Conservation (phyloP, 805 yeast species). For the Wickerhamiella sergipiensis region DNA sequence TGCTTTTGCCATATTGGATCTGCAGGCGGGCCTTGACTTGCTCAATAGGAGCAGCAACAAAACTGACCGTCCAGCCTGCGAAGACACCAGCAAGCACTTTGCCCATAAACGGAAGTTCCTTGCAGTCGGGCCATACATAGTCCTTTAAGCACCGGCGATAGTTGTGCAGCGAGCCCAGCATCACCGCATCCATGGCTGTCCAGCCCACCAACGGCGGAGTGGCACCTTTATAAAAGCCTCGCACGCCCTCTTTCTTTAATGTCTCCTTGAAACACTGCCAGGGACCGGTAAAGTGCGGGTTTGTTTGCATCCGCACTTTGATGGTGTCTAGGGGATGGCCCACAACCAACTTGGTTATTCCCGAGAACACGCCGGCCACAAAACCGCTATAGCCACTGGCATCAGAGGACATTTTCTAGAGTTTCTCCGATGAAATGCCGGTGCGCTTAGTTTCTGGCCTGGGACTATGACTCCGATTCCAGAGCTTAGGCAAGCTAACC, state of each 20-base stretch:
- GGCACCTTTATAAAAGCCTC: slow-evolving; percentile 78
- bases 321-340: slow-evolving; percentile 90
- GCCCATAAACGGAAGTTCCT: slow-evolving; percentile 58
- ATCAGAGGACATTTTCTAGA: slow-evolving; percentile 12
- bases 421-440: not conserved
- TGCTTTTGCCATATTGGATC: slow-evolving; percentile 73
- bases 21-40: slow-evolving; percentile 79
- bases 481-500: too few relatives aligned
- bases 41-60: slow-evolving; percentile 94
- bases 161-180: slow-evolving; percentile 75
- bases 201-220: slow-evolving; percentile 90
- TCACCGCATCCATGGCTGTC: slow-evolving; percentile 78
- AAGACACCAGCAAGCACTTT: slow-evolving; percentile 63
- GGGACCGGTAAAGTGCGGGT: slow-evolving; percentile 67
- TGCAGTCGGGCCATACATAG: slow-evolving; percentile 42
- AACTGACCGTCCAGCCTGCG: slow-evolving; percentile 82
- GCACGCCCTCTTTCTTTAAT: slow-evolving; percentile 54
- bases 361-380: slow-evolving; percentile 79
- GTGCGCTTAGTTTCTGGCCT: not conserved
- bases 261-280: slow-evolving; percentile 69
- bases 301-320: slow-evolving; percentile 72
- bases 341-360: slow-evolving; percentile 73
- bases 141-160: slow-evolving; percentile 58
- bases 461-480: not conserved
- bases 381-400: slow-evolving; percentile 38